phyloP scores from a whole-genome alignment of 148 eudicot species.

The Heliamphora exappendiculata region DNA sequence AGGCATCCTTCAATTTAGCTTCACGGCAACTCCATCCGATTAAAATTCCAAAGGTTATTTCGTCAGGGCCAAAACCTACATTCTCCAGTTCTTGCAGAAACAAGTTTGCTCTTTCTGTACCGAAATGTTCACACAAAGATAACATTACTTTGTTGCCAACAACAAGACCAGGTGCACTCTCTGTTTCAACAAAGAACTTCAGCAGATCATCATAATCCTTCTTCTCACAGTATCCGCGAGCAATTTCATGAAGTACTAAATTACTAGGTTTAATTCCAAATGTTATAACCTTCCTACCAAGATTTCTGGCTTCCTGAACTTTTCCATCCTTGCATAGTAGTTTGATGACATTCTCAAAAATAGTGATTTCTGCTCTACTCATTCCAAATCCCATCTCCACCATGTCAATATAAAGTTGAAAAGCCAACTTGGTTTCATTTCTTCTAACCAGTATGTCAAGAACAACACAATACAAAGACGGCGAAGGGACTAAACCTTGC shows the following conservation, averaged over 20 bases:
- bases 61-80: conserved; percentile 57
- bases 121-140: conserved; percentile 40
- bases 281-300: conserved; percentile 33
- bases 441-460: conserved; percentile 31
- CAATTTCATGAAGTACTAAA: conserved; percentile 43
- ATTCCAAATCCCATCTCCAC: conserved; percentile 36
- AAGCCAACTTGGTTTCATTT: conserved; percentile 22
- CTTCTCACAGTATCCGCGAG: conserved; percentile 55
- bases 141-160: conserved; percentile 52
- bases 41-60: conserved; percentile 57
- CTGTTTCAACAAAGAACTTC: conserved; percentile 44
- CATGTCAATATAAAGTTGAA: conserved; percentile 42
- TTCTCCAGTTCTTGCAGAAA: conserved; percentile 49
- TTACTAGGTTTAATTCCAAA: conserved; percentile 45
- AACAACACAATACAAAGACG: conserved; percentile 36
- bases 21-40: conserved; percentile 55
- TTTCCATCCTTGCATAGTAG: conserved; percentile 50
- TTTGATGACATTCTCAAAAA: conserved; percentile 34
- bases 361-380: conserved; percentile 25
- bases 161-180: conserved; percentile 33
- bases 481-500: conserved; percentile 32
- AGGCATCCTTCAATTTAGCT: conserved; percentile 47
- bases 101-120: conserved; percentile 37
- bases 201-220: conserved; percentile 64
- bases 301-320: conserved; percentile 55